Evolutionary conservation across 257 asterid genomes (phyloP), one percentile per base, ranked within the genome.

Genomic region (Solanum infundibuliforme): DNA sequence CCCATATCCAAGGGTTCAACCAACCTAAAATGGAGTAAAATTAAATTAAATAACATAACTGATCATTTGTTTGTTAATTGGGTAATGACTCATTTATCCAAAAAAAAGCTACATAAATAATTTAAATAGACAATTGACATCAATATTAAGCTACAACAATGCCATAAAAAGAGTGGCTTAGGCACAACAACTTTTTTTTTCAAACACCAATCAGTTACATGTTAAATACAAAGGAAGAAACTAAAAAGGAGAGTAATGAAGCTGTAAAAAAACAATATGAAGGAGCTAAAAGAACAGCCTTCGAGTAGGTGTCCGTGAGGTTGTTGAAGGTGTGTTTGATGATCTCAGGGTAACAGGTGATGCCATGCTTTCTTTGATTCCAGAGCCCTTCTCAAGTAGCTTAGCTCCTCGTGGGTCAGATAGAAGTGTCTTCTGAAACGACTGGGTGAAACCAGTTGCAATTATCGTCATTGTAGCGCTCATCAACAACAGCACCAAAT

Each of bases 401-500:
- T 94, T 95, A 79, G 94, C 92, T 39, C 95, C 97, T 85, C 98
- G 91, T 6, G 99, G 99, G 52, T 97, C 99, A 12, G 95, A 90
- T 12, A 97, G 93, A 85, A 97, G 94, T 4, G 90, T 90, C 91
- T 93, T 97, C 91, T 97, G 98, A 88, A 93, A 94, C 3, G 98
- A 95, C 77, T 95, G 98, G 21, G 98, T 89, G 91, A 97, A 97
- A 83, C 99, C 99, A 25, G 99, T 97, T 5, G 99, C 99, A 48
- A 97, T 97, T 58, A 97, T 95, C 7, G 99, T 97, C 43, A 16
- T 94, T 96, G 90, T 92, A 97, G 18, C 98, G 91, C 87, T 96
- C 99, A 83, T 97, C 99, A 92, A 97, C 99, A 38, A 97, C 99
- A 52, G 99, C 99, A 27, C 99, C 99, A 89, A 97, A 97, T 89